These are phyloP conservation scores for Anthracocystis setariae DNA, from an alignment of 1,284 basidiomycete genomes.

Conservation along the genomic window DNA sequence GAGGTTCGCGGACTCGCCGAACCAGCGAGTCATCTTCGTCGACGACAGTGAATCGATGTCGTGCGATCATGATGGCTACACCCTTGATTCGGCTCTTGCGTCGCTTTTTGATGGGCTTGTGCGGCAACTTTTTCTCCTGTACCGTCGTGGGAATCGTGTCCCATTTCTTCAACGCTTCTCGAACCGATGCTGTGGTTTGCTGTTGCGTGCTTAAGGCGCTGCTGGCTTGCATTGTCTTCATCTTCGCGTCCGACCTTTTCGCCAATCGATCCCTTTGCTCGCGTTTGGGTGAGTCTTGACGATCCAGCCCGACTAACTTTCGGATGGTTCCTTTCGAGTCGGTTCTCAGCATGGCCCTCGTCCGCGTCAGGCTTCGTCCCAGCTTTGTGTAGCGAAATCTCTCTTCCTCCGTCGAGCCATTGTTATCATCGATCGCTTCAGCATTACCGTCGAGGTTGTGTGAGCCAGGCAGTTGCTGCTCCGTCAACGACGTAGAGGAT, in stretches of 20 bases:
- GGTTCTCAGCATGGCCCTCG: background rate
- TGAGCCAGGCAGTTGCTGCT: background rate
- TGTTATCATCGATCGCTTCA: background rate
- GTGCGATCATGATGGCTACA: slow-evolving; percentile 32
- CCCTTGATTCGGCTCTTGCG: slow-evolving; percentile 39
- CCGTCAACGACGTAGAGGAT: background rate
- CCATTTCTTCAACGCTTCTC: slow-evolving; percentile 1
- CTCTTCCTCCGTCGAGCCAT: background rate
- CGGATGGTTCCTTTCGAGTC: slow-evolving; percentile 12
- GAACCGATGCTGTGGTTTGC: background rate
- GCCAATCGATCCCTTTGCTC: slow-evolving; percentile 21
- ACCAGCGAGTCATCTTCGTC: slow-evolving; percentile 41
- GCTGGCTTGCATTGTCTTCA: background rate
- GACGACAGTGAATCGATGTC: slow-evolving; percentile 37
- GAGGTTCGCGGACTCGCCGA: slow-evolving; percentile 5
- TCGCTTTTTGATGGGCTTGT: slow-evolving; percentile 26
- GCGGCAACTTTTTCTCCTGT: slow-evolving; percentile 13
- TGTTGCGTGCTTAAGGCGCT: background rate
- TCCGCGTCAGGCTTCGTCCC: slow-evolving; percentile 18
- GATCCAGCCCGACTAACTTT: slow-evolving; percentile 18
- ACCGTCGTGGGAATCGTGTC: background rate
- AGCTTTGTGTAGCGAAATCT: background rate
- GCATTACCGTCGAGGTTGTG: slow-evolving; percentile 7
- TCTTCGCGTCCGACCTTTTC: background rate
- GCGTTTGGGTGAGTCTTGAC: slow-evolving; percentile 25